phyloP scores from a whole-genome alignment of 2,329 filamentous ascomycete genomes.

The Claviceps humidiphila region DNA sequence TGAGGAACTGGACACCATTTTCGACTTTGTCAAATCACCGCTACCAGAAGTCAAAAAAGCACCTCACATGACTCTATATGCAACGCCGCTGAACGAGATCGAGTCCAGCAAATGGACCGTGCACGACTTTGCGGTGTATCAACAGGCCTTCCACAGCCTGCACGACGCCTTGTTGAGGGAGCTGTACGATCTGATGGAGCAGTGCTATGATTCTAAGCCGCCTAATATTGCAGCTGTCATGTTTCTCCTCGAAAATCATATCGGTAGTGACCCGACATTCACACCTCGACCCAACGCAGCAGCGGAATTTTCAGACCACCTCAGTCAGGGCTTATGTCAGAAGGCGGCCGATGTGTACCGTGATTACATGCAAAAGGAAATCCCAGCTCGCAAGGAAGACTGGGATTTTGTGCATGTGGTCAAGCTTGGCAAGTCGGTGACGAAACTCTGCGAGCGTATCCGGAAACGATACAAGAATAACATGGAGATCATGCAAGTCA shows the following conservation, averaged over 20 bases:
- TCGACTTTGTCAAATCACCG: slow-evolving; percentile 67
- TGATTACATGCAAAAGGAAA: slow-evolving; percentile 61
- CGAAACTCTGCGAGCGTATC: slow-evolving; percentile 75
- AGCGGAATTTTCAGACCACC: slow-evolving; percentile 56
- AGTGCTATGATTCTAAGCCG: slow-evolving; percentile 80
- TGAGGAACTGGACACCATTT: slow-evolving; percentile 70
- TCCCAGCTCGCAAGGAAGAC: slow-evolving; percentile 65
- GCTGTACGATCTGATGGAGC: slow-evolving; percentile 74
- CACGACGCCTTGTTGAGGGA: slow-evolving; percentile 78
- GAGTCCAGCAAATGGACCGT: slow-evolving; percentile 53
- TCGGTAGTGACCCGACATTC: slow-evolving; percentile 68
- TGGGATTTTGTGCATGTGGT: slow-evolving; percentile 92
- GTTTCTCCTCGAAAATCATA: slow-evolving; percentile 68
- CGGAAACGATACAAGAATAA: slow-evolving; percentile 85
- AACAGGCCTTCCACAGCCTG: slow-evolving; percentile 58
- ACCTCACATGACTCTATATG: slow-evolving; percentile 39
- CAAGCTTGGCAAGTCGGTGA: slow-evolving; percentile 72
- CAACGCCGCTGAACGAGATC: slow-evolving; percentile 39
- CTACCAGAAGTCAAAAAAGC: slow-evolving; percentile 52
- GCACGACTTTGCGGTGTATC: slow-evolving; percentile 56
- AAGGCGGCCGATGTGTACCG: slow-evolving; percentile 72
- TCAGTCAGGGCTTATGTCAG: slow-evolving; percentile 58
- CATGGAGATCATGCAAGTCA: slow-evolving; percentile 70
- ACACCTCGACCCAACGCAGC: slow-evolving; percentile 55
- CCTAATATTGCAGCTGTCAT: slow-evolving; percentile 69